Percentiles rank a stretch among this genome's conserved stretches.
phyloP scores from a whole-genome alignment of 371 early-diverging fungal genomes.

The Mucor lusitanicus region DNA sequence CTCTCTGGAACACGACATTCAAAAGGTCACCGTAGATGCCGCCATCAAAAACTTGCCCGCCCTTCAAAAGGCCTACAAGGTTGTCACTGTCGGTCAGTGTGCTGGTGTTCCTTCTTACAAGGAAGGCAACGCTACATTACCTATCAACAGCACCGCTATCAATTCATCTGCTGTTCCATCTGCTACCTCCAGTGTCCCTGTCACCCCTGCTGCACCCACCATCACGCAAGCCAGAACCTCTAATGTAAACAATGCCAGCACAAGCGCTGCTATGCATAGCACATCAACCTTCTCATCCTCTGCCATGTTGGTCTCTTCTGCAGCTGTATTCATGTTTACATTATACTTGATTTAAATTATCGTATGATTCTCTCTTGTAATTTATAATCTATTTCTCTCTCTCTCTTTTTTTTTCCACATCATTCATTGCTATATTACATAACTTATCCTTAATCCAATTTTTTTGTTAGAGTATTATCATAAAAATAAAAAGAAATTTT shows the following conservation, averaged over 20 bases:
- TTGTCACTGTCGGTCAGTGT: slow-evolving; percentile 46
- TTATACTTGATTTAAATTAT: neutral
- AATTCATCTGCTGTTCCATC: slow-evolving; percentile 22
- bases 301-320: neutral
- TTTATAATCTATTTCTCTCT: neutral
- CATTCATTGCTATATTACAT: neutral
- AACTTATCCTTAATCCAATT: neutral
- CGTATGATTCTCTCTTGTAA: neutral
- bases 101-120: slow-evolving; percentile 41
- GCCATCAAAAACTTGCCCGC: slow-evolving; percentile 61
- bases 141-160: slow-evolving; percentile 12
- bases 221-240: neutral
- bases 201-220: slow-evolving; percentile 9
- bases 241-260: neutral
- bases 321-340: slow-evolving; percentile 4
- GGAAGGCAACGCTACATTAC: slow-evolving; percentile 23
- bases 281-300: neutral
- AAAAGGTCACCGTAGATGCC: slow-evolving; percentile 53
- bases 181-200: slow-evolving; percentile 10
- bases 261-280: neutral
- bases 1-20: slow-evolving; percentile 60
- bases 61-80: slow-evolving; percentile 48
- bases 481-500: neutral
- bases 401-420: neutral
- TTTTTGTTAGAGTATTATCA: neutral